A percentile compares a stretch with the other conserved stretches of the same genome.
These are phyloP conservation scores for Corymbia citriodora DNA, from an alignment of 441 rosid genomes.

Conservation along the genomic window DNA sequence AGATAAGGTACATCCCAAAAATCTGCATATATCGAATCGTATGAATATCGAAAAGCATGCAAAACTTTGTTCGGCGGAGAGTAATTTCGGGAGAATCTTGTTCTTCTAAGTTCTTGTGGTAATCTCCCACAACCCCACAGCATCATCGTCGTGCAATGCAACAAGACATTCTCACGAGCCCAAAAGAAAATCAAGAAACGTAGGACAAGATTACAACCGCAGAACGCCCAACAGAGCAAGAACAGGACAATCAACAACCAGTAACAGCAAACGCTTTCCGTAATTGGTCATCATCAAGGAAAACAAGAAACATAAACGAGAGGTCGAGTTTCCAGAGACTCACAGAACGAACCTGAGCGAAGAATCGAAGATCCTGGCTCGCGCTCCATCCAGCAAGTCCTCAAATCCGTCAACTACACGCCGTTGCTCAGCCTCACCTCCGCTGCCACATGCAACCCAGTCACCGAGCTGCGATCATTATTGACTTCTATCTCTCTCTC, in stretches of 20 bases:
- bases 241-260: not conserved
- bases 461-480: not conserved
- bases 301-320: not conserved
- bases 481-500: no score
- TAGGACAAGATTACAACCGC: not conserved
- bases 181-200: not conserved
- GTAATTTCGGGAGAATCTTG: no score
- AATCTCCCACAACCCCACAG: not conserved
- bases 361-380: not conserved
- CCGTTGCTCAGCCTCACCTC: not conserved
- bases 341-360: not conserved
- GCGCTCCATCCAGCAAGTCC: not conserved
- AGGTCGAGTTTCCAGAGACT: not conserved
- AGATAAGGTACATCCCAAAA: not conserved
- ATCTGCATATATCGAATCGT: not conserved
- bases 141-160: not conserved
- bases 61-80: not conserved
- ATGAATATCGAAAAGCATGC: not conserved
- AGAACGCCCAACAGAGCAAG: not conserved
- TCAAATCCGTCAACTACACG: not conserved
- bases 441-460: not conserved
- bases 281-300: not conserved
- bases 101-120: not conserved
- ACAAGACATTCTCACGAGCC: not conserved
- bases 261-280: not conserved